Evolutionary conservation across 345 rosid species (phyloP).

Genomic region (Mercurialis annua): DNA sequence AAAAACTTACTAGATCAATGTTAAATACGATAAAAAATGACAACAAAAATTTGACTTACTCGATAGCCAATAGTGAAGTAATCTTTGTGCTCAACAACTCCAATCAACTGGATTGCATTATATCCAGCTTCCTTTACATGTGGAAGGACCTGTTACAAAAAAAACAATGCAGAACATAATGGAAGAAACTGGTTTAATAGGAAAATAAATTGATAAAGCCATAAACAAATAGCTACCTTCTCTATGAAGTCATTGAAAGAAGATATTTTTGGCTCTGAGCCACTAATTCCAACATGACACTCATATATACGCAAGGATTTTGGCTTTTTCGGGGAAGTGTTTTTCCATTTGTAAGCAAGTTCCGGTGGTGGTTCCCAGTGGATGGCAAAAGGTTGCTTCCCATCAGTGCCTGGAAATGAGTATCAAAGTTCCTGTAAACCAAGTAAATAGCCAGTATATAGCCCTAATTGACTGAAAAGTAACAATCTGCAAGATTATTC

Average conservation of each 20-base stretch:
- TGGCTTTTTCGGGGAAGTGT: conserved; percentile 53
- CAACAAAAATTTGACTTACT: conserved; percentile 44
- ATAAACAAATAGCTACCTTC: conserved; percentile 46
- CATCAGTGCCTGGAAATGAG: conserved; percentile 51
- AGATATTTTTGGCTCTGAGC: conserved; percentile 74
- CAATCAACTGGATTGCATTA: conserved; percentile 90
- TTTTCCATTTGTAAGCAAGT: conserved; percentile 72
- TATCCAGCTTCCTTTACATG: conserved; percentile 87
- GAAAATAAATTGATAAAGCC: conserved; percentile 11
- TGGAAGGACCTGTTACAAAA: conserved; percentile 68
- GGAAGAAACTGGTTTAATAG: conserved; percentile 3
- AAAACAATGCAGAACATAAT: conserved; percentile 9
- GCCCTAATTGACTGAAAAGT: not conserved
- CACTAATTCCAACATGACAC: conserved; percentile 96
- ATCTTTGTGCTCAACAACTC: conserved; percentile 91
- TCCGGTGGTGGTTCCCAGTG: conserved; percentile 98
- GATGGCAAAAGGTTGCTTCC: conserved; percentile 74
- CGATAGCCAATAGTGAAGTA: conserved; percentile 88
- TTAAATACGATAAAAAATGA: conserved; percentile 5
- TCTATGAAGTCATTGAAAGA: conserved; percentile 70
- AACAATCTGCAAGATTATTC: not conserved
- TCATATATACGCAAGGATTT: conserved; percentile 89
- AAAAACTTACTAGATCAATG: conserved; percentile 8
- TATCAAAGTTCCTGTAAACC: conserved; percentile 15
- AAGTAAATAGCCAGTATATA: not conserved